Evolutionary conservation across 371 early-diverging fungal species (phyloP), one percentile per base, ranked within the genome.

Genomic region (Phascolomyces articulosus): DNA sequence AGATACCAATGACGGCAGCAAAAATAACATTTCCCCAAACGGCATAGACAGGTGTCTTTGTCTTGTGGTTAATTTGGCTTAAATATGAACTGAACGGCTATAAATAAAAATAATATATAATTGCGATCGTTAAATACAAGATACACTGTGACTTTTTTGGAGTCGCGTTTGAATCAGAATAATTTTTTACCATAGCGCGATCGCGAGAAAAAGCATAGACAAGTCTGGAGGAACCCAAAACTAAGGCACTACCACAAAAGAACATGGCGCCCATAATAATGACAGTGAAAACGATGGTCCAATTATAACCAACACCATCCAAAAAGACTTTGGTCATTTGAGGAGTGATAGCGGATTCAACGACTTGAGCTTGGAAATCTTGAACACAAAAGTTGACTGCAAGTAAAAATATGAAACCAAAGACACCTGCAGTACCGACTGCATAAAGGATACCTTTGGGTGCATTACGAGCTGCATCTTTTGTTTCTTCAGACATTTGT

Each of bases 401-500:
- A 21, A 88, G 75, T 59, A 87, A 80, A n/a, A 87, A 73, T 15
- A 79, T 72, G 49, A 83, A 76, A 48, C 88, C 90, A 31, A 84
- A 76, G 31, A 84, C 40, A 34, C 86, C 79, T 74, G 75, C 68
- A 78, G 83, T 27, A 80, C 84, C 64, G 78, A 82, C 78, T 21
- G 67, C 78, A 60, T 76, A 74, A 44, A 89, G 71, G 56, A 92
- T 91, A 31, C 87, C 90, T 23, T 77, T 72, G 2, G 93, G 91
- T 0, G 88, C 89, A 40, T 82, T 82, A 38, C 85, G 77, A 63
- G 79, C 82, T 8, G 90, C 88, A 62, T 86, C 82, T 29, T 77
- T 75, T 21, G 93, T 91, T 72, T 92, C 92, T 60, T 92, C 92
- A 7, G 89, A 83, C 85, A 92, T 87, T 66, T 92, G 91, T 6